Conservation (phyloP, 1,139 yeast species). For the Pichia sp. region DNA sequence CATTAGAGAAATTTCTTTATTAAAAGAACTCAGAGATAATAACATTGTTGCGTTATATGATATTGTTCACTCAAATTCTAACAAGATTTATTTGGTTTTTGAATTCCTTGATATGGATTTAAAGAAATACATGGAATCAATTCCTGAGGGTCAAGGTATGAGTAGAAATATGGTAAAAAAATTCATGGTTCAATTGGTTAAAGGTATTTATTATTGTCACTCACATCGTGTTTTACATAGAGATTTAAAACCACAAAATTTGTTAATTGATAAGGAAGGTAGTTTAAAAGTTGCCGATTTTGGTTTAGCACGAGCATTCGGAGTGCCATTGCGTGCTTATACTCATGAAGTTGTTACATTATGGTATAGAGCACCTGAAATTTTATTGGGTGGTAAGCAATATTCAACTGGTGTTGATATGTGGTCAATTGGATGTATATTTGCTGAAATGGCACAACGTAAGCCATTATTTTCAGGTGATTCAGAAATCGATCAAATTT, state of each 20-base stretch:
- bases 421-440: slow-evolving; percentile 98
- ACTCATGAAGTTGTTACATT: slow-evolving; percentile 97
- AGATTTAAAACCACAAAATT: slow-evolving; percentile 93
- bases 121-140: slow-evolving; percentile 93
- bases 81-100: slow-evolving; percentile 86
- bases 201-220: slow-evolving; percentile 93
- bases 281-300: slow-evolving; percentile 93
- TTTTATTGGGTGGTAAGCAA: slow-evolving; percentile 91
- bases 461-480: slow-evolving; percentile 97
- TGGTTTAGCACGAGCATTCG: slow-evolving; percentile 95
- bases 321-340: slow-evolving; percentile 92
- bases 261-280: slow-evolving; percentile 91
- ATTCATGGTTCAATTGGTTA: slow-evolving; percentile 87
- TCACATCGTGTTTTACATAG: slow-evolving; percentile 92
- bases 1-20: slow-evolving; percentile 86
- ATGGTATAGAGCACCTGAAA: slow-evolving; percentile 98
- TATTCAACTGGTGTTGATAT: slow-evolving; percentile 97
- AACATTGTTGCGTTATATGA: slow-evolving; percentile 88
- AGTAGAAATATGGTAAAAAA: slow-evolving; percentile 88
- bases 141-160: slow-evolving; percentile 86
- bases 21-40: slow-evolving; percentile 89
- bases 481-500: slow-evolving; percentile 95
- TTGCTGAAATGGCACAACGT: slow-evolving; percentile 97
- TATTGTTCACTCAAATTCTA: slow-evolving; percentile 95
- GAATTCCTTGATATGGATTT: slow-evolving; percentile 92